phyloP scores from a whole-genome alignment of 2,329 filamentous ascomycete species.

The Microdochium paspali region DNA sequence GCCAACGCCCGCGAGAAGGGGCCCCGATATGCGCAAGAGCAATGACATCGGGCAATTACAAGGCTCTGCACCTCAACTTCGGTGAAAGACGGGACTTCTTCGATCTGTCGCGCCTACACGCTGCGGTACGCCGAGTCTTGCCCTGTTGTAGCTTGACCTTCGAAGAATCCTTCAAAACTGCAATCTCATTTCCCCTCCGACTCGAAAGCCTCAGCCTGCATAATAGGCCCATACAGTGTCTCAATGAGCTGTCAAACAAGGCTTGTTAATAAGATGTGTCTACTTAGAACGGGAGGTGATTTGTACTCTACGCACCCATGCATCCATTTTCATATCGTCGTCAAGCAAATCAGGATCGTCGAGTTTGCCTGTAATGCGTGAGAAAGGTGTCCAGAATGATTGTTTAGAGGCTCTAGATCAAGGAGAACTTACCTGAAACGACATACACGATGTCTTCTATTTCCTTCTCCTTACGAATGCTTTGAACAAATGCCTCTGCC shows the following conservation, averaged over 20 bases:
- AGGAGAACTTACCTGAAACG: conserved; percentile 1
- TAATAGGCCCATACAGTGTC: conserved; percentile 1
- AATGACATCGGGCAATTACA: not conserved
- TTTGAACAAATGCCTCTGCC: conserved; percentile 1
- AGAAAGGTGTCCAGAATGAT: conserved; percentile 1
- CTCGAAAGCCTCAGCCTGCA: not conserved
- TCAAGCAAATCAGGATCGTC: not conserved
- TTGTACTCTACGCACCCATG: conserved; percentile 1
- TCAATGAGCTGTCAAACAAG: conserved; percentile 1
- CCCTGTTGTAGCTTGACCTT: not conserved
- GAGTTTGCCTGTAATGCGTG: not conserved
- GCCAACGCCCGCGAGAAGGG: not conserved
- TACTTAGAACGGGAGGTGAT: not conserved
- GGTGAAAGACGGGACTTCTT: not conserved
- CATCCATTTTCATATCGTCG: conserved; percentile 1
- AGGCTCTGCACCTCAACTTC: not conserved
- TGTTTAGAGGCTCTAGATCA: not conserved
- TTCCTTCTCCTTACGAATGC: not conserved
- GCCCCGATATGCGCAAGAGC: not conserved
- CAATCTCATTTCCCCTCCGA: not conserved
- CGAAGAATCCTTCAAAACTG: not conserved
- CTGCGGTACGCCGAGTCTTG: not conserved
- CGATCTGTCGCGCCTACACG: not conserved
- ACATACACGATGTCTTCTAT: conserved; percentile 1
- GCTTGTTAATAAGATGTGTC: not conserved